Evolutionary conservation across 192 early-diverging fungal species (phyloP), one percentile per base, ranked within the genome.

Genomic region (Podila horticola): DNA sequence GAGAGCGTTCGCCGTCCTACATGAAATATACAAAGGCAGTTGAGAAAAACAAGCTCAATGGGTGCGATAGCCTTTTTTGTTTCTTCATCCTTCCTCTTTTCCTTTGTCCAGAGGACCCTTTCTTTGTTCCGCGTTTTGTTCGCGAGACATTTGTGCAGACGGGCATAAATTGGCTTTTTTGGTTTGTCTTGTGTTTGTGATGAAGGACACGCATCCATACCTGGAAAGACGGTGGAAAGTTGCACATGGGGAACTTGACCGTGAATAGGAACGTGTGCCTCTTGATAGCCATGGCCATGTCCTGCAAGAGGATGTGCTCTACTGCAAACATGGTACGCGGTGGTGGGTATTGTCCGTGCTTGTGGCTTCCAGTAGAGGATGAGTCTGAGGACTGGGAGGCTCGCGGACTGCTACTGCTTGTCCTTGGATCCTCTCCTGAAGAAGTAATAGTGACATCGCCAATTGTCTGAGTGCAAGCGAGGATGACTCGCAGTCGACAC

Each of bases 261-360:
- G 68, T 81, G 67, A 81, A 81, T 57, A 81, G 57, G 19, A 72
- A 81, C 24, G 77, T 52, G 49, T 81, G 77, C n/a, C 77, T 22
- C 62, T 73, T 81, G 31, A 59, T 52, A 4, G 63, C 64, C 17
- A 81, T 31, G 12, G 67, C 33, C 67, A 72, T 59, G 58, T 81
- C 77, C 31, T 69, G 34, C 34, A 73, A 48, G 8, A 81, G 59
- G 19, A 69, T n/a, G 33, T 81, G 65, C 15, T 73, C 71, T 17
- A 69, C 67, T 33, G 67, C 66, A 66, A 81, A 81, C 17, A 81
- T 5, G 7, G 17, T 63, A 19, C 70, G 64, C 24, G 58, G 58
- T 10, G 59, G 72, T n/a, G 9, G 58, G 24, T 15, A 13, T 61
- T 61, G 68, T 49, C 11, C 20, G n/a, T 63, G 52, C 28, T 31